Percentiles rank a stretch among this genome's conserved stretches.
These are phyloP conservation scores for Starmera quercuum DNA, from an alignment of 805 yeast genomes.

Conservation along the genomic window DNA sequence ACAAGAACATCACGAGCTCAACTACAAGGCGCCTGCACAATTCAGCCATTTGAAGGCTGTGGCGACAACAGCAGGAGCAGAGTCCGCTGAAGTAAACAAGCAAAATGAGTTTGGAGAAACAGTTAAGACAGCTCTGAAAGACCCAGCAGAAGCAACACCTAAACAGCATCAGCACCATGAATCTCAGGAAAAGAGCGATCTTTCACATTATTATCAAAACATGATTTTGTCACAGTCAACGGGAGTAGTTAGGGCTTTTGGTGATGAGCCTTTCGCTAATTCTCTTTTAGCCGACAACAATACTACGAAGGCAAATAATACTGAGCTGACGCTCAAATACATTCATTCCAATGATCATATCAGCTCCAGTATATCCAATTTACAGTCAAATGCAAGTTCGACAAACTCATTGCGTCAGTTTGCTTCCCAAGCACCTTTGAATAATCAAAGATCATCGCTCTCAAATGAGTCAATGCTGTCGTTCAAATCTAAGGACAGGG, in stretches of 20 bases:
- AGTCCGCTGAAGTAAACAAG: neutral
- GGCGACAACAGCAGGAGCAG: neutral
- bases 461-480: constrained; percentile 15
- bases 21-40: constrained; percentile 17
- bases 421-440: constrained; percentile 9
- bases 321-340: constrained; percentile 1
- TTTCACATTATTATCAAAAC: constrained; percentile 28
- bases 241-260: constrained; percentile 37
- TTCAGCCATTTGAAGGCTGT: constrained; percentile 11
- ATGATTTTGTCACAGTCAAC: constrained; percentile 46
- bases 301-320: constrained; percentile 1
- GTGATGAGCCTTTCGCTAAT: constrained; percentile 22
- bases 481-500: constrained; percentile 15
- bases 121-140: constrained; percentile 1
- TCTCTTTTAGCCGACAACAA: constrained; percentile 14
- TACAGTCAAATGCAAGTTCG: constrained; percentile 8
- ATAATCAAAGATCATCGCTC: constrained; percentile 8
- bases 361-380: constrained; percentile 7
- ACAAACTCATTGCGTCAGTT: constrained; percentile 18
- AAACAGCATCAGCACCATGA: constrained; percentile 7
- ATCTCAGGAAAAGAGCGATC: constrained; percentile 9
- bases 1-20: constrained; percentile 3
- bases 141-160: constrained; percentile 7
- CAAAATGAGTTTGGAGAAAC: no score
- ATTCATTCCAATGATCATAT: constrained; percentile 23